These are phyloP conservation scores for Starmerella tilneyi DNA, from an alignment of 805 yeast species.

Conservation along the genomic window DNA sequence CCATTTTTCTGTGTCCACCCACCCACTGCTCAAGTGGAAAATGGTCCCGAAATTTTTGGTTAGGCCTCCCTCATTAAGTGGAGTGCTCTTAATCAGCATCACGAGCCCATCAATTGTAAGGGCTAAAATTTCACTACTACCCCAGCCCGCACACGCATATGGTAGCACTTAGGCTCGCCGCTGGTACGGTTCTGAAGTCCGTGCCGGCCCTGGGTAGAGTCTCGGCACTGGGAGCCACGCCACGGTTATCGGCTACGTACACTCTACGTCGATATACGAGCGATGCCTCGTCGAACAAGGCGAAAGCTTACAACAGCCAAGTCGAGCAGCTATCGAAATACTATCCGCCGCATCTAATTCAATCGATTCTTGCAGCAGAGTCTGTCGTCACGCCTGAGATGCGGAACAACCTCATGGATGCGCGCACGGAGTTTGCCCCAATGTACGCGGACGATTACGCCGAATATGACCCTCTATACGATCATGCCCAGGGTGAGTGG, in stretches of 20 bases:
- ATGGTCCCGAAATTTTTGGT: slow-evolving; percentile 1
- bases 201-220: not conserved
- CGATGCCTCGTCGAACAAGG: not conserved
- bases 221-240: too few species aligned
- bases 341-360: slow-evolving; percentile 71
- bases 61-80: not conserved
- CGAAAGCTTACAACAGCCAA: slow-evolving; percentile 33
- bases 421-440: slow-evolving; percentile 53
- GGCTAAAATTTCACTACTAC: slow-evolving; percentile 5
- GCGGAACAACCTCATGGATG: slow-evolving; percentile 38
- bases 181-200: not conserved
- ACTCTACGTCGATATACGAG: slow-evolving; percentile 2
- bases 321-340: slow-evolving; percentile 54
- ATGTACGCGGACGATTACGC: slow-evolving; percentile 61
- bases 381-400: slow-evolving; percentile 57
- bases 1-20: slow-evolving; percentile 8
- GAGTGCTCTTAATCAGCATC: slow-evolving; percentile 1
- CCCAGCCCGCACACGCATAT: not conserved
- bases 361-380: slow-evolving; percentile 75
- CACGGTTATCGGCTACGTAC: too few species aligned
- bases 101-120: not conserved
- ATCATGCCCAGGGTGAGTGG: slow-evolving; percentile 42
- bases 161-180: slow-evolving; percentile 5
- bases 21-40: not conserved
- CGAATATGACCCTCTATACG: slow-evolving; percentile 66